phyloP scores from a whole-genome alignment of 768 basidiomycete species.

The Galerina marginata region DNA sequence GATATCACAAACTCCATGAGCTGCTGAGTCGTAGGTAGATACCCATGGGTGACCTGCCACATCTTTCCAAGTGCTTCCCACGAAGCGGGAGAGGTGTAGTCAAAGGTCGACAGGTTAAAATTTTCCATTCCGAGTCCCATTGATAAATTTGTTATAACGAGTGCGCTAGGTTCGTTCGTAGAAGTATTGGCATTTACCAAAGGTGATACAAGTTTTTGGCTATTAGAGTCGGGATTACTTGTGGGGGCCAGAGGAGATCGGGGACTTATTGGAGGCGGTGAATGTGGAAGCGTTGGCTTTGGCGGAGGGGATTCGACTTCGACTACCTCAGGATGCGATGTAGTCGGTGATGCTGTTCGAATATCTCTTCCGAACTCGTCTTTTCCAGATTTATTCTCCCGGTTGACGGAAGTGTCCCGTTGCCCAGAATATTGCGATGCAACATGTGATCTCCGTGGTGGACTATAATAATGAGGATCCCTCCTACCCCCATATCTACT shows the following conservation, averaged over 20 bases:
- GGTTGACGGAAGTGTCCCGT: constrained; percentile 30
- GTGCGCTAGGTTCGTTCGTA: constrained; percentile 51
- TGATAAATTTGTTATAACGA: constrained; percentile 40
- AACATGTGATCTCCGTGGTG: constrained; percentile 50
- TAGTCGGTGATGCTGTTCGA: constrained; percentile 55
- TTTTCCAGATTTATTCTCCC: constrained; percentile 49
- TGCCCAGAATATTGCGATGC: constrained; percentile 33
- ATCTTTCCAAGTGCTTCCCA: constrained; percentile 85
- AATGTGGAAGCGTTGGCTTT: constrained; percentile 24
- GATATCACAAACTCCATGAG: constrained; percentile 76
- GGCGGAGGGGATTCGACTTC: constrained; percentile 26
- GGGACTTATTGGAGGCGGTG: constrained; percentile 22
- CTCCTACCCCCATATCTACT: constrained; percentile 59
- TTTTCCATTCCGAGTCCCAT: constrained; percentile 58
- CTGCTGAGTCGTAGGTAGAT: constrained; percentile 73
- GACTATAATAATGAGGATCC: constrained; percentile 62
- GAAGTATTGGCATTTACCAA: constrained; percentile 66
- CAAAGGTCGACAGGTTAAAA: constrained; percentile 76
- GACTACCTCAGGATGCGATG: constrained; percentile 19
- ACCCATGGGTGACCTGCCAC: constrained; percentile 74
- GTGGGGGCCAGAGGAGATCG: constrained; percentile 35
- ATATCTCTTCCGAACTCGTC: constrained; percentile 91
- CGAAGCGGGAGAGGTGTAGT: constrained; percentile 72
- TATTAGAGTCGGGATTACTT: constrained; percentile 50
- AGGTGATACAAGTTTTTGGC: constrained; percentile 44